Evolutionary conservation across 306 rosid genomes (phyloP), one percentile per base, ranked within the genome.

Genomic region (Prunus mongolica): DNA sequence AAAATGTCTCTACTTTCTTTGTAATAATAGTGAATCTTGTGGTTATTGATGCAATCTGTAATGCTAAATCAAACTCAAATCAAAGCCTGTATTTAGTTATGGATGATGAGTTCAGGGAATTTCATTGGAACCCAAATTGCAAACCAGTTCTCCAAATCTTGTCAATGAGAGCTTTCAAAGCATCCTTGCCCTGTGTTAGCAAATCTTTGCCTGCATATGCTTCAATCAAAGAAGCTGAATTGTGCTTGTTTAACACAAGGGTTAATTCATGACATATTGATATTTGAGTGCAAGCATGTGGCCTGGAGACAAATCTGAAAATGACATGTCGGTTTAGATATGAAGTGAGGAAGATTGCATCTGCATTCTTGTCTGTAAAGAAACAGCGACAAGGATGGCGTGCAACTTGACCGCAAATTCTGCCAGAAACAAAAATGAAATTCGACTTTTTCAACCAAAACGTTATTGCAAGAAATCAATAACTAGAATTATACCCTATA

Each of bases 301-400:
- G 9, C 44, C 44, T 0, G 44, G 2, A 49, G 14, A 49, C 54
- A 49, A 47, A 49, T 49, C 54, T 15, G 54, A 49, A 49, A 49
- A 49, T 15, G 54, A 3, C 19, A 49, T 49, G 54, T 13, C 16
- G 54, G 54, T 6, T 49, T 2, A 49, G 54, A 14, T 60, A 24
- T 11, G 9, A 25, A 60, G 25, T 60, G 6, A 25, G 14, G 8
- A 27, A 24, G 65, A 60, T 34, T 34, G 41, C 41, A 34, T 34
- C 12, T 24, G 83, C 68, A 70, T 64, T 72, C 78, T 79, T 70
- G 71, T 81, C 68, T 72, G 71, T 49, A 47, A 77, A 79, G 86
- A 71, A 55, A 79, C 50, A 44, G 55, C 22, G 51, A 62, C 69
- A 65, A 63, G 13, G 44, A 67, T 74, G 64, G 38, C 58, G 69